Evolutionary conservation across 108 stramenopile species (phyloP).

Genomic region (Cylindrotheca fusiformis): DNA sequence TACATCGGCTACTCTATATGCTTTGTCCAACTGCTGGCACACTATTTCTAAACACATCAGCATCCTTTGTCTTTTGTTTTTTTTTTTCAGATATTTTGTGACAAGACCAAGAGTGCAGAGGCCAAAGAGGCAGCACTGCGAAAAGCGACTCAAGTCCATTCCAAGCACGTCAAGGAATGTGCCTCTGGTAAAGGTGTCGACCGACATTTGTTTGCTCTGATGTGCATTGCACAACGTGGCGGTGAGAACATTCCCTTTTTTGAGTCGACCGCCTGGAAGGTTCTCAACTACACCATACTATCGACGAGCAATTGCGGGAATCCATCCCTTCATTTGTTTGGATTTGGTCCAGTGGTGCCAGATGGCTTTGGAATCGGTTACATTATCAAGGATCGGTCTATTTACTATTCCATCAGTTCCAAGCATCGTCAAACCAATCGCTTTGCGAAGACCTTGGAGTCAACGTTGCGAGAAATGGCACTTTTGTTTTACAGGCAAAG

Average conservation of each 20-base stretch:
- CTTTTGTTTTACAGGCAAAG: conserved; percentile 4
- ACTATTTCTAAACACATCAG: no score
- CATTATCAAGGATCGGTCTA: conserved; percentile 75
- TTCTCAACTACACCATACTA: conserved; percentile 77
- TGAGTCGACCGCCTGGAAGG: conserved; percentile 56
- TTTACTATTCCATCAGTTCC: conserved; percentile 70
- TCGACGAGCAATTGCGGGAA: conserved; percentile 90
- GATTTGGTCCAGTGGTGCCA: conserved; percentile 80
- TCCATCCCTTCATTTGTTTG: conserved; percentile 77
- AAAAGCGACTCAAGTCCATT: conserved; percentile 60
- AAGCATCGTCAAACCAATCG: conserved; percentile 84
- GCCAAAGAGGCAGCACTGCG: conserved; percentile 64
- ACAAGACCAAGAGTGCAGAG: conserved; percentile 12
- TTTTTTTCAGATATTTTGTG: conserved; percentile 11
- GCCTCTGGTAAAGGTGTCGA: conserved; percentile 75
- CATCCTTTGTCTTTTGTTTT: no score
- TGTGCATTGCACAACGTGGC: conserved; percentile 77
- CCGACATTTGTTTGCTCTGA: conserved; percentile 79
- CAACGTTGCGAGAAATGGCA: conserved; percentile 24
- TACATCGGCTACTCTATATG: conserved; percentile 31
- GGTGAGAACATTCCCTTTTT: conserved; percentile 65
- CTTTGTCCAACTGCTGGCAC: no score
- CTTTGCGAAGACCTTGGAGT: conserved; percentile 57
- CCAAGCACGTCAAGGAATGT: conserved; percentile 58
- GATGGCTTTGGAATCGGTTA: conserved; percentile 85